A percentile compares a stretch with the other conserved stretches of the same genome.
phyloP scores from a whole-genome alignment of 1,139 yeast genomes.

The Pichia sp. region DNA sequence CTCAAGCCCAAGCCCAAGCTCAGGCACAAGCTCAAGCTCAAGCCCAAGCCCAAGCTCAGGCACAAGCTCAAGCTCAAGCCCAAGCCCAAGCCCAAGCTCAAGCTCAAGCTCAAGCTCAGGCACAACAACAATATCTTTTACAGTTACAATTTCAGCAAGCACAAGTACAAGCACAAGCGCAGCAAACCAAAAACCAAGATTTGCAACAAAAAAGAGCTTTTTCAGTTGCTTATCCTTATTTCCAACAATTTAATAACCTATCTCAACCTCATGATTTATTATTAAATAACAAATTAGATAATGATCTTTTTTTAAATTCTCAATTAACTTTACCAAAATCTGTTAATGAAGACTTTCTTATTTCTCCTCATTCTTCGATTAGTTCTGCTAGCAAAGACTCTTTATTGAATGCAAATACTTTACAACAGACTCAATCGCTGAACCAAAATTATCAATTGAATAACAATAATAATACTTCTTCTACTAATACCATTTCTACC shows the following conservation, averaged over 20 bases:
- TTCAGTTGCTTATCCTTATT: neutral
- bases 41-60: conserved; percentile 15
- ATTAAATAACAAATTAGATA: neutral
- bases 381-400: conserved; percentile 26
- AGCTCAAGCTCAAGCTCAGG: conserved; percentile 12
- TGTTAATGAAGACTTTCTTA: conserved; percentile 15
- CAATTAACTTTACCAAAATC: conserved; percentile 13
- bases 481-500: neutral
- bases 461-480: too few species aligned
- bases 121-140: conserved; percentile 10
- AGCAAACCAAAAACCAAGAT: conserved; percentile 3
- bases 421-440: conserved; percentile 6
- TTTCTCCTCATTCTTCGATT: conserved; percentile 28
- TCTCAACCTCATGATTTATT: neutral
- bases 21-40: neutral
- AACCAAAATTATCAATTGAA: too few species aligned
- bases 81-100: conserved; percentile 14
- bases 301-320: conserved; percentile 17
- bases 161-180: conserved; percentile 8
- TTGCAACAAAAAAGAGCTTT: conserved; percentile 3
- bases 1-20: neutral
- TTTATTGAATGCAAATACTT: conserved; percentile 10
- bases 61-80: conserved; percentile 15
- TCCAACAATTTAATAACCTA: neutral
- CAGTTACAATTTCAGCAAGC: conserved; percentile 11